A percentile compares a stretch with the other conserved stretches of the same genome.
phyloP scores from a whole-genome alignment of 768 basidiomycete genomes.

The Boletus rex-veris region DNA sequence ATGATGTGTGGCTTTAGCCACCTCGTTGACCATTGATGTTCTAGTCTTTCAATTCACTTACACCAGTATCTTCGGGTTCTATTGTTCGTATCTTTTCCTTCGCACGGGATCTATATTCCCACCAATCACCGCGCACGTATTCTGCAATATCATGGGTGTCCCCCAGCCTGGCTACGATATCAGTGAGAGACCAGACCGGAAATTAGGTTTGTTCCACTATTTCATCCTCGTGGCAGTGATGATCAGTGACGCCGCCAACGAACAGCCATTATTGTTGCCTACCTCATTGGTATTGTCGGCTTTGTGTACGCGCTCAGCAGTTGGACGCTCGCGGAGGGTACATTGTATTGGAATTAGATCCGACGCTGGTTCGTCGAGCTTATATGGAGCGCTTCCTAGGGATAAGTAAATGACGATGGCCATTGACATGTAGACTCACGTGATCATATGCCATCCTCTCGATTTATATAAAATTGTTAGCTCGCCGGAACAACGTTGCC shows the following conservation, averaged over 20 bases:
- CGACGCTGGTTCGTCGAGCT: slow-evolving; percentile 12
- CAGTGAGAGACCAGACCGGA: slow-evolving; percentile 45
- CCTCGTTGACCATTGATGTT: slow-evolving; percentile 13
- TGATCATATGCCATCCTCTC: slow-evolving; percentile 2
- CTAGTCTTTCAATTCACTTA: slow-evolving; percentile 85
- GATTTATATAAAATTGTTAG: no score
- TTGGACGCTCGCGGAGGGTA: slow-evolving; percentile 44
- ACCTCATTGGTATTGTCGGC: slow-evolving; percentile 55
- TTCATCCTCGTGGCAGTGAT: slow-evolving; percentile 8
- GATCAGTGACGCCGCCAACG: slow-evolving; percentile 7
- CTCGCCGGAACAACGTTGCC: slow-evolving; percentile 9
- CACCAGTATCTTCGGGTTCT: slow-evolving; percentile 91
- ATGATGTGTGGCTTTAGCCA: background rate
- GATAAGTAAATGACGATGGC: background rate
- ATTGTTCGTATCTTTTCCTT: slow-evolving; percentile 81
- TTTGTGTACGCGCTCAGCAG: slow-evolving; percentile 52
- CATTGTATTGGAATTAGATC: slow-evolving; percentile 41
- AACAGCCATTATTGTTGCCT: slow-evolving; percentile 52
- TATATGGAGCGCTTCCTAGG: background rate
- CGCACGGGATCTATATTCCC: slow-evolving; percentile 81
- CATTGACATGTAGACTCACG: slow-evolving; percentile 10
- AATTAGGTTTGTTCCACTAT: slow-evolving; percentile 42
- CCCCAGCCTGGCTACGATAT: slow-evolving; percentile 66
- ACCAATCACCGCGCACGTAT: slow-evolving; percentile 75
- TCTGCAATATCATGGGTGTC: slow-evolving; percentile 94